These are phyloP conservation scores for Mycena sanguinolenta DNA, from an alignment of 768 basidiomycete species.

Conservation along the genomic window DNA sequence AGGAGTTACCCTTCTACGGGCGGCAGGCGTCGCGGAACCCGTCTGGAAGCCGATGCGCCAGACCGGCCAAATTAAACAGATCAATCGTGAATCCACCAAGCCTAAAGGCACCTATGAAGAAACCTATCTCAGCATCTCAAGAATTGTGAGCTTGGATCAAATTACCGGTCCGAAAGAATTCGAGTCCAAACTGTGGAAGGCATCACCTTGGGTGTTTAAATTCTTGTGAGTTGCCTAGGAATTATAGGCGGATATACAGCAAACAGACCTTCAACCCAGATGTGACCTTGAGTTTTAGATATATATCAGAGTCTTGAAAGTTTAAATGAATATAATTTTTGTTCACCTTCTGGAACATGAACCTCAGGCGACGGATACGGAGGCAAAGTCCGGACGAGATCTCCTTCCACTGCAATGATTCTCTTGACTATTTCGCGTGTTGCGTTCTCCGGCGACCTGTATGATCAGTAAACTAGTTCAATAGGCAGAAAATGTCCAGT, in stretches of 20 bases:
- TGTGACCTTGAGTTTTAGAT: too few species aligned
- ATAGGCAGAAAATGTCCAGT: background rate
- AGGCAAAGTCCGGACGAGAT: conserved; percentile 74
- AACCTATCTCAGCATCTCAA: background rate
- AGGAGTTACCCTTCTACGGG: conserved; percentile 12
- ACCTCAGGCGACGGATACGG: conserved; percentile 72
- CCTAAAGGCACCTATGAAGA: conserved; percentile 31
- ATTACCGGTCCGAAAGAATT: conserved; percentile 78
- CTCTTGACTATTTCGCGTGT: conserved; percentile 73
- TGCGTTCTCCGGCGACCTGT: conserved; percentile 72
- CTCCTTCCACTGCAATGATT: conserved; percentile 73
- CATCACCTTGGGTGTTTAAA: conserved; percentile 63
- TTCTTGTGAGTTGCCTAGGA: conserved; percentile 1
- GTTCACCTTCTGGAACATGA: conserved; percentile 66
- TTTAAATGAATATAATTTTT: too few species aligned
- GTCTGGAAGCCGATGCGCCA: conserved; percentile 27
- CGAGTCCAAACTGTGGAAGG: conserved; percentile 77
- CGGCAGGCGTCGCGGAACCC: background rate
- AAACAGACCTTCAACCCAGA: conserved; percentile 80
- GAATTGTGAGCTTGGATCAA: conserved; percentile 6
- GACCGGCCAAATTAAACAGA: conserved; percentile 8
- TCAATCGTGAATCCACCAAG: conserved; percentile 25
- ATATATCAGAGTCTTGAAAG: too few species aligned
- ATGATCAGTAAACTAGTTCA: background rate
- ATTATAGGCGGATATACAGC: conserved; percentile 8